Evolutionary conservation across 768 basidiomycete species (phyloP), one percentile per base, ranked within the genome.

Genomic region (Tylopilus intermedius): DNA sequence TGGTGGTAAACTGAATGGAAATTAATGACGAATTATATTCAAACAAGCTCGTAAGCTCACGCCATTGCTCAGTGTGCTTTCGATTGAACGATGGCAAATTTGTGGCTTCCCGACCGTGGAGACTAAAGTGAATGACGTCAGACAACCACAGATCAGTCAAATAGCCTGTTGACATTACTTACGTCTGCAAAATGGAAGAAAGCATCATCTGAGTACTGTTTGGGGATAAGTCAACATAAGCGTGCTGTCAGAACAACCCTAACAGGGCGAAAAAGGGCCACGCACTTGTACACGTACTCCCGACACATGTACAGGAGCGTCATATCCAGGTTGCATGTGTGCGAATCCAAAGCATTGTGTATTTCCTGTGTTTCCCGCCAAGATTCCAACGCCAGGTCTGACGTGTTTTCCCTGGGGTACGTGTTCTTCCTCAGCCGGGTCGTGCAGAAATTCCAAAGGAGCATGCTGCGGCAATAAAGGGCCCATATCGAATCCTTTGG

Each of bases 401-500:
- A 77, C 42, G 79, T 78, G n/a, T 80, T 79, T 32, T 82, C 78
- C 21, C 71, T 71, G 10, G 71, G 65, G 51, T 74, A 73, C 0
- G 60, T 58, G 11, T 73, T 72, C 50, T 73, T 71, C 46, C 78
- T 64, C 26, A 83, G 70, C 3, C 80, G 79, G 45, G 76, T 75
- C 22, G 67, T 66, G 57, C 81, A 83, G 62, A 82, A 84, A 60
- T 80, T 86, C 87, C 88, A 91, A 4, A 90, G 73, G 9, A 91
- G 76, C 84, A 90, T 86, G 63, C 81, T 82, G 32, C 89, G 82
- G 68, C 87, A 89, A 60, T 88, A 88, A 26, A 91, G 72, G 0
- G 86, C 88, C 88, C 88, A 90, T 2, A 91, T 76, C 14, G 84
- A 83, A 56, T 90, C 86, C 64, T 89, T 90, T 14, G 83, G 76